Evolutionary conservation across 169 alveolate genomes (phyloP), one percentile per base, ranked within the genome.

Genomic region (Cryptosporidium felis): DNA sequence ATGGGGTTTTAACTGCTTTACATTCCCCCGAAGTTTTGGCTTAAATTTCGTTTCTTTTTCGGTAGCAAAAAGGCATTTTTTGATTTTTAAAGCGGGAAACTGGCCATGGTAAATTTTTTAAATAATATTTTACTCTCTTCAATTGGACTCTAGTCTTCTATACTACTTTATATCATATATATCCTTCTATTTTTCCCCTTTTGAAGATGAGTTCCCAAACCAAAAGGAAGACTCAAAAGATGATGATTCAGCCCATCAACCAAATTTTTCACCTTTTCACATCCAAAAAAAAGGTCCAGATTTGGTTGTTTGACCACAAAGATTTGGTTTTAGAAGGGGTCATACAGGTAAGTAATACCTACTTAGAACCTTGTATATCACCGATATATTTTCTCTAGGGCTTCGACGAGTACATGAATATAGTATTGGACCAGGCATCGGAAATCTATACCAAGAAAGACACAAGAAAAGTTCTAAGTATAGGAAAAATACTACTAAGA

Each of bases 381-480:
- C 41, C 21, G 46, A 21, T 61, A 23, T 59, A 3, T 28, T 8
- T 23, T 36, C 3, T 59, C 9, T 67, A 94, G 97, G 99, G 99
- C 0, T 96, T 96, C 61, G 99, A 96, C 80, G 99, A 96, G 89
- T 96, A 95, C 82, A 96, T 96, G 99, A 96, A 96, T 88, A 91
- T 96, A 92, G 99, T 96, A 18, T 74, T 96, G 80, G 98, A 96
- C 80, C 97, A 96, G 40, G 97, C 97, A 12, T 95, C 94, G 91
- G 98, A 96, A 81, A 90, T 95, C 42, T 89, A 92, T 65, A 91
- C 93, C 38, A 96, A 95, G 91, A 93, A 94, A 89, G 92, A 94
- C 46, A 91, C 91, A 18, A 91, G 95, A 62, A 94, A 89, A 65
- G 85, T 85, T 36, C 32, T 21, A 9, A 56, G 23, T 53, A 89